A percentile compares a stretch with the other conserved stretches of the same genome.
Evolutionary conservation across 2,329 filamentous ascomycete genomes (phyloP).

Genomic region (Rachicladosporium sp.): DNA sequence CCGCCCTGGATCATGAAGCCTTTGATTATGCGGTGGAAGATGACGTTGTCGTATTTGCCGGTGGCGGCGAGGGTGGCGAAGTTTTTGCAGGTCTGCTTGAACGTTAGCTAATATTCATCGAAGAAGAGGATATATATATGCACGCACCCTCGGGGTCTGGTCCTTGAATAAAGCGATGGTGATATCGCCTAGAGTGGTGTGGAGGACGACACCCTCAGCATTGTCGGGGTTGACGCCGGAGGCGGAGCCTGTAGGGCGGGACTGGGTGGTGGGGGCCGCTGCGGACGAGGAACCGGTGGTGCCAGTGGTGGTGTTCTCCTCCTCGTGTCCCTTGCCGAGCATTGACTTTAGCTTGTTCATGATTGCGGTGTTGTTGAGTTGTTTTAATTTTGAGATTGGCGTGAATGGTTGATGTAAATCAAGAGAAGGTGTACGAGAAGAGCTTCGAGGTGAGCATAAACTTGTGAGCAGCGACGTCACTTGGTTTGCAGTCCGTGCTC

Average conservation of each 20-base stretch:
- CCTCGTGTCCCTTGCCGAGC: constrained; percentile 1
- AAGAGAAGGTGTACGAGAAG: too few relatives aligned
- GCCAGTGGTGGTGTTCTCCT: background rate
- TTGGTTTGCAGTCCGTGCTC: too few relatives aligned
- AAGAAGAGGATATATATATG: too few relatives aligned
- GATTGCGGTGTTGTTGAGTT: background rate
- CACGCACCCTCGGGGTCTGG: constrained; percentile 20
- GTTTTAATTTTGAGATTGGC: too few relatives aligned
- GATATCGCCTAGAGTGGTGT: constrained; percentile 25
- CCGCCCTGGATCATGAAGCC: constrained; percentile 98
- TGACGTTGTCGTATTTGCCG: constrained; percentile 74
- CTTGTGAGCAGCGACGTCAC: too few relatives aligned
- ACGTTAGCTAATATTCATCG: too few relatives aligned
- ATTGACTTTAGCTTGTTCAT: constrained; percentile 6
- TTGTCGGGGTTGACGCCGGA: constrained; percentile 7
- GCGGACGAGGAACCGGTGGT: constrained; percentile 1
- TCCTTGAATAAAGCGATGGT: constrained; percentile 21
- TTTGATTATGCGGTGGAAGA: constrained; percentile 95
- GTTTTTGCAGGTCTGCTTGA: constrained; percentile 66
- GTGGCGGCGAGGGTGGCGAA: constrained; percentile 78
- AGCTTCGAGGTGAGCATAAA: too few relatives aligned
- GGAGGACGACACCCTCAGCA: constrained; percentile 18
- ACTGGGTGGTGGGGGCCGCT: constrained; percentile 1
- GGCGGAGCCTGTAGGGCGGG: background rate
- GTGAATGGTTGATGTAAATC: too few relatives aligned